Evolutionary conservation across 768 basidiomycete species (phyloP), one percentile per base, ranked within the genome.

Genomic region (Trametes villosa): DNA sequence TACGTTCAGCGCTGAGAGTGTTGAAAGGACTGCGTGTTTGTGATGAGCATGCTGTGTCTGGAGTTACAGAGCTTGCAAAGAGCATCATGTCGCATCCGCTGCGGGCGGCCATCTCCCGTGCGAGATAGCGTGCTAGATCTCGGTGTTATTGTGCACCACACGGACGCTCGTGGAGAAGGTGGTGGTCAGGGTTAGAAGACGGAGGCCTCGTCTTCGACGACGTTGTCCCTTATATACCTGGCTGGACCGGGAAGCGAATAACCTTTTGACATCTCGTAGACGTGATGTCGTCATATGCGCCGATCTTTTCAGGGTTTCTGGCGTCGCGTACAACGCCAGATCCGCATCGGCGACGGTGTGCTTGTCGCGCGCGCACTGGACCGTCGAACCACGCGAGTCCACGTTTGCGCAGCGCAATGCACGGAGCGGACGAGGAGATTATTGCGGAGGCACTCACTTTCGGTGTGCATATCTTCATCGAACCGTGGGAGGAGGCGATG

Each of bases 401-500:
- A n/a, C n/a, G n/a, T n/a, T n/a, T 27, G 24, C 24, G 26, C 22
- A 27, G 24, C 11, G 13, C 4, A 22, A 45, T 6, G 44, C 22
- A 27, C 4, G 24, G 9, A 6, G 52, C 26, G 18, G 13, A 31
- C 20, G n/a, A 30, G 12, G 22, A 26, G 22, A 49, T 7, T 6
- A 22, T 26, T 6, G n/a, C 6, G 11, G 13, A 36, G 24, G 49
- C 9, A 68, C 78, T 49, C 58, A 83, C 83, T 77, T 70, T 84
- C 84, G 1, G 74, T 72, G 63, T 86, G 83, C 75, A 88, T 79
- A 2, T 55, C 73, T 9, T 74, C 70, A 53, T 84, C 79, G 65
- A 86, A 87, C 18, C 78, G 72, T 1, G 83, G 83, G 15, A 87
- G 75, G 7, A 87, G 73, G n/a, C 77, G 79, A 4, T 65, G 40